Base-by-base conservation (phyloP, 768 basidiomycete species). In the Russula olivacea region DNA sequence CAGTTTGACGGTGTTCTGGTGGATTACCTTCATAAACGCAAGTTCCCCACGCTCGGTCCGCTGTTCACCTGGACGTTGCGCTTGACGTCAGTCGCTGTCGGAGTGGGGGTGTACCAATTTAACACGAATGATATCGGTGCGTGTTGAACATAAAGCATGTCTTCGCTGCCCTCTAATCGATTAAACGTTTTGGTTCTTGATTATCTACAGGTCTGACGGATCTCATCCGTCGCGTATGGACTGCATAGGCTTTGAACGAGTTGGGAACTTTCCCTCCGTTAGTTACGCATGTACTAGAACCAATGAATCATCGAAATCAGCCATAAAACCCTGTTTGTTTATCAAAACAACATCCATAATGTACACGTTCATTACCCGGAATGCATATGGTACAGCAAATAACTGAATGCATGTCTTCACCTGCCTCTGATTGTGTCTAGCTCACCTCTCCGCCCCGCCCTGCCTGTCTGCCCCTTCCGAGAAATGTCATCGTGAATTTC, bases 1-100 rank as follows among this genome's bases (percentile, higher is more conserved):
- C 17, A 93, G 89, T 93, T 93, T 66, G 89, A 94, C 71, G 71
- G 80, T 11, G 74, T 84, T 61, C 61, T 96, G 49, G 85, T 88
- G 55, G 97, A 98, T 79, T 99, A 98, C 76, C 72, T 98, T 51
- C 94, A 98, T 76, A 77, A 82, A 28, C 90, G 96, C 75, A 98
- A 99, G 76, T 97, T 89, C 80, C 92, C 93, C n/a, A 67, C 85
- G 49, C 56, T 93, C 62, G 94, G 91, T 12, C 83, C 78, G 1
- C 58, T 86, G 51, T 69, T 74, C 14, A 84, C 78, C n/a, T 98
- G 96, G 96, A 73, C 78, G 9, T 79, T 98, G 59, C 82, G 93
- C 52, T 74, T 83, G 7, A 77, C 85, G 6, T 98, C 97, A 32
- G 83, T 87, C 43, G 92, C 86, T 23, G 85, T 89, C 5, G 80